Percentiles rank a stretch among this genome's conserved stretches.
Evolutionary conservation across 73 alveolate genomes (phyloP).

Genomic region (Paramecium primaurelia): DNA sequence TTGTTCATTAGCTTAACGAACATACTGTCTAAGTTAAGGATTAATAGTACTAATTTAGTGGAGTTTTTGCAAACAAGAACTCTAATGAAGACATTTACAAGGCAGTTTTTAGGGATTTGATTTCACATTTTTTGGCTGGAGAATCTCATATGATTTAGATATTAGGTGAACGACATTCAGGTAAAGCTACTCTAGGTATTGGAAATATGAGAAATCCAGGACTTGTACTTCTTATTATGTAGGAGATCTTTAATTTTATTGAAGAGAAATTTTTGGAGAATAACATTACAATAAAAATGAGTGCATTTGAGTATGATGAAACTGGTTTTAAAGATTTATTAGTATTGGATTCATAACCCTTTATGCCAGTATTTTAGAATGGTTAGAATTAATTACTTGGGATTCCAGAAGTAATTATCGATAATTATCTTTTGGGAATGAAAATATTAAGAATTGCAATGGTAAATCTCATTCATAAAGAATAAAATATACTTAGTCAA

Average conservation of each 20-base stretch:
- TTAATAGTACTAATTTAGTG: not conserved
- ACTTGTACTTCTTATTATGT: not conserved
- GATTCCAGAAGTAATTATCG: slow-evolving; percentile 8
- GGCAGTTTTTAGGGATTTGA: not conserved
- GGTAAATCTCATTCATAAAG: not conserved
- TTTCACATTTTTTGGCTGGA: slow-evolving; percentile 30
- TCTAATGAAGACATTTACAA: slow-evolving; percentile 24
- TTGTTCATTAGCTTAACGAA: not conserved
- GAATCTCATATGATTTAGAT: slow-evolving; percentile 7
- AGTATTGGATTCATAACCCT: not conserved
- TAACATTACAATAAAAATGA: slow-evolving; percentile 7
- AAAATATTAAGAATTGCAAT: not conserved
- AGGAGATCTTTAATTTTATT: slow-evolving; percentile 37
- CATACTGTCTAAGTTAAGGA: not conserved
- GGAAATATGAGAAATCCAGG: slow-evolving; percentile 52
- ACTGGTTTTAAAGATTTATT: slow-evolving; percentile 19
- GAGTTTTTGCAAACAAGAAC: not conserved
- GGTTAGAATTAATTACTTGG: not conserved
- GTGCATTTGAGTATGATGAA: not conserved
- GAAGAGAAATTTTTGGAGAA: slow-evolving; percentile 39
- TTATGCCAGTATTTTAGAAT: not conserved
- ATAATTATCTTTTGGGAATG: slow-evolving; percentile 26
- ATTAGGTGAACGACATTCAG: not conserved
- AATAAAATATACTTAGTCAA: slow-evolving; percentile 6
- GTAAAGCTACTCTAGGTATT: not conserved